Base-by-base conservation (phyloP, 2,329 filamentous ascomycete genomes). In the Pseudocercospora pini-densiflorae region DNA sequence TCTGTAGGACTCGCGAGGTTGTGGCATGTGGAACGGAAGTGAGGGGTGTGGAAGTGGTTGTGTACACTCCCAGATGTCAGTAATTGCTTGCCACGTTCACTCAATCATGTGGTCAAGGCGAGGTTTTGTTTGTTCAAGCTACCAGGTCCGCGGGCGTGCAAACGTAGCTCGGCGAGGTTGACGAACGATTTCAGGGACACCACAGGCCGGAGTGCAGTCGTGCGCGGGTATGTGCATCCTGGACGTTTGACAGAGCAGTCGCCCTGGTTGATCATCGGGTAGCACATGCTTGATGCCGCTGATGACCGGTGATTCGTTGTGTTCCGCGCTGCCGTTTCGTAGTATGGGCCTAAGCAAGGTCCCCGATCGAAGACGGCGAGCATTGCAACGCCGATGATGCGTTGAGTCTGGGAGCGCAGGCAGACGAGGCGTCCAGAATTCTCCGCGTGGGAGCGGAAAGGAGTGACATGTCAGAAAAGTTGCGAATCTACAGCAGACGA, bases 1-100 rank as follows among this genome's bases (percentile, higher is more conserved):
- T 27, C 66, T 47, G 51, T 63, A 70, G 24, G 70, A 70, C 1
- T 64, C 51, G 40, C 66, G 64, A 47, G 58, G 47, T 58, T 36
- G 55, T 55, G 62, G 51, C 68, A 71, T 71, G 47, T 62, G 63
- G 51, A 60, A 49, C 27, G 16, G 45, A 31, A 54, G 43, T 33
- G 55, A 21, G 55, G 33, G 33, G 29, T 49, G 57, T 49, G 49
- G 33, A 58, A 61, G 59, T 59, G 54, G 31, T 21, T n/a, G 40
- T 55, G 64, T 27, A 21, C 51, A 53, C 61, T 64, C 58, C 60
- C 43, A 29, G 29, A 63, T 24, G 21, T 60, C 33, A 43, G 9
- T 33, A 40, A 19, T 24, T 57, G 40, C 40, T 59, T 59, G 24
- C 36, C 64, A 66, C 47, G 54, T 51, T 45, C 53, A 19, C 36